These are phyloP conservation scores for Fraxinus floribunda DNA, from an alignment of 305 asterid species.

Conservation along the genomic window DNA sequence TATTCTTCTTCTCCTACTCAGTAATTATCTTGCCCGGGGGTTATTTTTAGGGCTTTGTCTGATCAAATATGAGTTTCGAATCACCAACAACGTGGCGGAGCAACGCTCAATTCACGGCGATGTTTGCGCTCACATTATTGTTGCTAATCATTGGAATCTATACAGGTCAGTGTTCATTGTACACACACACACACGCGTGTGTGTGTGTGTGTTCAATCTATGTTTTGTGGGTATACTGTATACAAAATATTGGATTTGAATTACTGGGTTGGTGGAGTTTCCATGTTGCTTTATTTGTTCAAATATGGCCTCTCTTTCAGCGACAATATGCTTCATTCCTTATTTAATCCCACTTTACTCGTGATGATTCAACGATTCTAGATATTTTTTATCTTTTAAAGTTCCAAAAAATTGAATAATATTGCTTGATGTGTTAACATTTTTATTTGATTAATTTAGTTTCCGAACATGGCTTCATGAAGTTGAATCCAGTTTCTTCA, in stretches of 20 bases:
- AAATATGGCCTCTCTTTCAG: not conserved
- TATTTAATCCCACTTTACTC: not conserved
- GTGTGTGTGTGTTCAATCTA: not conserved
- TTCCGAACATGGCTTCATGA: constrained; percentile 22
- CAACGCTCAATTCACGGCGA: constrained; percentile 33
- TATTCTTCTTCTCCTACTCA: constrained; percentile 2
- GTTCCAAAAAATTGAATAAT: not conserved
- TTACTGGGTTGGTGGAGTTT: constrained; percentile 8
- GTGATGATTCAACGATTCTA: not conserved
- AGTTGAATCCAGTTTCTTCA: constrained; percentile 14
- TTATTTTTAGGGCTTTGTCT: constrained; percentile 3
- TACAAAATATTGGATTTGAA: not conserved
- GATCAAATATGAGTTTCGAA: constrained; percentile 28
- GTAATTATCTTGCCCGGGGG: not conserved
- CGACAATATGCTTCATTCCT: not conserved
- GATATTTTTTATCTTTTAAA: not conserved
- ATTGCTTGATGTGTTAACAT: not conserved
- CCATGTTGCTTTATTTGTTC: not conserved
- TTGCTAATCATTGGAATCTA: constrained; percentile 36
- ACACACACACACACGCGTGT: too few species aligned
- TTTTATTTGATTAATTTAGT: not conserved
- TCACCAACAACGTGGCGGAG: constrained; percentile 33
- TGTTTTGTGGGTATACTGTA: not conserved
- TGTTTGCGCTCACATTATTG: constrained; percentile 25
- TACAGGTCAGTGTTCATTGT: constrained; percentile 36